Conservation (phyloP, 2,329 filamentous ascomycete species). For the Aspergillus tamarii region DNA sequence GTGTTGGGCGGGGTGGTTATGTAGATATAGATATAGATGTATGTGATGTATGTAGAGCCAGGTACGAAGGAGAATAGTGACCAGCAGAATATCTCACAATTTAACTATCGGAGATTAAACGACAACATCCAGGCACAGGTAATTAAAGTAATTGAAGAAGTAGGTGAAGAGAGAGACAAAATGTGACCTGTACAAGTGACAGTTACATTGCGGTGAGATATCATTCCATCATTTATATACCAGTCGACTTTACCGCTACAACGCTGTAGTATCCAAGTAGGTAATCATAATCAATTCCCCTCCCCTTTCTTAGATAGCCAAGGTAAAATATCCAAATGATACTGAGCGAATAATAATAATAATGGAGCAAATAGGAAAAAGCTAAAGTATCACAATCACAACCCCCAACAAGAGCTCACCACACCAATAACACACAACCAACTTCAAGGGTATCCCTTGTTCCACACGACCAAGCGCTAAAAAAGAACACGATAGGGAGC, state of each 20-base stretch:
- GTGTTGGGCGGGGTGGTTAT: too few species aligned
- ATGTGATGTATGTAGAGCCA: background rate
- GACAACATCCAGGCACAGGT: background rate
- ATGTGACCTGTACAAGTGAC: background rate
- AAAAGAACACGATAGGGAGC: background rate
- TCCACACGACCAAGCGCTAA: background rate
- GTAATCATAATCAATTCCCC: background rate
- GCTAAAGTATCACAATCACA: background rate
- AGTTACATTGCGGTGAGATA: background rate
- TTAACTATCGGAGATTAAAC: background rate
- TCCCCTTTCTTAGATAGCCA: background rate
- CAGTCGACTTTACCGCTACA: too few species aligned
- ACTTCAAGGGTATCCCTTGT: background rate
- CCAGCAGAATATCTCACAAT: too few species aligned
- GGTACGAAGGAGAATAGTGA: background rate
- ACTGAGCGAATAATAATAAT: background rate
- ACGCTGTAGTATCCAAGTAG: background rate
- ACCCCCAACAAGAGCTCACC: background rate
- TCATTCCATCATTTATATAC: too few species aligned
- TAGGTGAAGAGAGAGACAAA: background rate
- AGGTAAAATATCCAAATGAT: background rate
- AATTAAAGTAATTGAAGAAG: background rate
- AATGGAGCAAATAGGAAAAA: background rate
- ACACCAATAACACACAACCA: background rate
- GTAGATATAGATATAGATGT: too few species aligned